Base-by-base conservation (phyloP, 139 green algal genomes). In the Micromonas commoda region DNA sequence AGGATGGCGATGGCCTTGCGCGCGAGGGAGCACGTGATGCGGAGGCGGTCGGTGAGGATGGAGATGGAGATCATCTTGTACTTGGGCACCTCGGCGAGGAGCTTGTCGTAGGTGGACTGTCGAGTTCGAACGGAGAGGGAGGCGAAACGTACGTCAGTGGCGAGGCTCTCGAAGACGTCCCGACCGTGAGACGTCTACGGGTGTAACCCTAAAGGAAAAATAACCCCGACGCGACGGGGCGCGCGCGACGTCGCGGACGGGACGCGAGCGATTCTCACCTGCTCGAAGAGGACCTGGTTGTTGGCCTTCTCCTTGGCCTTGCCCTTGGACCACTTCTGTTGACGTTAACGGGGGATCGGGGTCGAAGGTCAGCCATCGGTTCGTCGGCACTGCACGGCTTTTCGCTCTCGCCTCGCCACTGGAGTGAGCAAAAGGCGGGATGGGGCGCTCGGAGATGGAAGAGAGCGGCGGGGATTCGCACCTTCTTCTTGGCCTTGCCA, bases 21-120 rank as follows among this genome's bases (percentile, higher is more conserved):
- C n/a, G 93, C 93, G 60, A 98, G 82, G 77, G 85, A 92, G 82
- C 93, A 93, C 75, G 91, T 91, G 77, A 97, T 88, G 84, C 79
- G 66, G 26, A 88, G 79, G 63, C 93, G 86, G 76, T 97, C 93
- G 33, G 85, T 90, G 60, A 97, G 86, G 31, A 98, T 91, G 51
- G 94, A 97, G 20, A 89, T 82, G 24, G 95, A 97, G 86, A 99
- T 98, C 90, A 99, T 95, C 88, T 98, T 98, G 89, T 97, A 98
- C 90, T 98, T 99, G 80, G 95, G 92, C 83, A 97, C 94, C 88
- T 99, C 95, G 57, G 87, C 78, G 16, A 94, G 76, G 70, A 99
- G 83, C 92, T 99, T 99, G 75, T 98, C 95, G 66, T 98, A 98
- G 6, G 91, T 96, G 69, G 87, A 79, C 91, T 96, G 82, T 26